Base-by-base conservation (phyloP, 176 grass and related monocot genomes). In the Calamus simplicifolius region DNA sequence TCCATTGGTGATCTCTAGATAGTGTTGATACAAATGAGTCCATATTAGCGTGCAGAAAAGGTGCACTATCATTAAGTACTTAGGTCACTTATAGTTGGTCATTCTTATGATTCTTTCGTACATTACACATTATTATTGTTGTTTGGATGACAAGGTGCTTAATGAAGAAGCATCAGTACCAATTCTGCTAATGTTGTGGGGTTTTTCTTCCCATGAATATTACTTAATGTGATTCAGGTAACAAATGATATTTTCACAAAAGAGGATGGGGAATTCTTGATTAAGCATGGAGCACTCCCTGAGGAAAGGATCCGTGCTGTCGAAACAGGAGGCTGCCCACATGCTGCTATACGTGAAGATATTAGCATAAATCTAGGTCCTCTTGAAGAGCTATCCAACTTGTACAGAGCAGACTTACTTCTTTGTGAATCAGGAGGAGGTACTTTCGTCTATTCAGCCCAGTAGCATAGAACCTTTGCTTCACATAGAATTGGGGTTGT, bases 391-490 rank as follows among this genome's bases (percentile, higher is more conserved):
- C 59, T 97, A 51, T 97, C 87, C 0, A 92, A 88, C 59, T 76
- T 92, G 31, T 92, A 88, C 56, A 92, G 70, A 64, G 70, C 93
- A 12, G 93, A 97, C 75, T 63, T 98, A 63, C 87, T 98, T 26
- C 93, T 98, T 10, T 98, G 93, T 57, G 93, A 98, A 98, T 98
- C 93, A 67, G 93, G 93, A 51, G 93, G 87, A 92, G 93, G 93
- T 98, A 86, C 57, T 13, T 43, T 43, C 8, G 10, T 43, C 35
- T 43, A 43, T 43, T 43, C 35, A 23, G 21, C 21, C 21, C 21
- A 43, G 35, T 43, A 43, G 35, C 8, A 43, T 43, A 43, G 35
- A 43, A 43, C 35, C 35, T 43, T 43, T 43, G 35, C 1, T 43
- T 43, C 35, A 43, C 35, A 43, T 43, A 13, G 10, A 43, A 43